These are phyloP conservation scores for Neurospora discreta DNA, from an alignment of 495 filamentous ascomycete species.

Conservation along the genomic window DNA sequence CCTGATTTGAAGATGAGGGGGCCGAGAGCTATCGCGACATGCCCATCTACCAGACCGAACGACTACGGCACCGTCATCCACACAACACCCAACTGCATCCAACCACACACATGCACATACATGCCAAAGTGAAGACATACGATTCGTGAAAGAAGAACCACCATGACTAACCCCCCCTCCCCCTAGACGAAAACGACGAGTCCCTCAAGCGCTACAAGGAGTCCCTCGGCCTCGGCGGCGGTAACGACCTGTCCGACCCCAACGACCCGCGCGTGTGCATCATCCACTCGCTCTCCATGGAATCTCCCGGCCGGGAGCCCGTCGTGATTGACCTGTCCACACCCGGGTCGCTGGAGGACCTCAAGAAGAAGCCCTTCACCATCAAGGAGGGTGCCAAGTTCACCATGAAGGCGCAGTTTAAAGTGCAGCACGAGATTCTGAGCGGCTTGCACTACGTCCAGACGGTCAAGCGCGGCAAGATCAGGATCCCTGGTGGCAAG, in stretches of 20 bases:
- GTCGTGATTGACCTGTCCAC: conserved; percentile 72
- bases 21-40: background rate
- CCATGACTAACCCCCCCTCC: background rate
- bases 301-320: conserved; percentile 64
- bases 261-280: conserved; percentile 74
- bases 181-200: conserved; percentile 62
- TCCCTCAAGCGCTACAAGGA: conserved; percentile 95
- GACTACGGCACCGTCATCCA: background rate
- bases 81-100: background rate
- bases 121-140: background rate
- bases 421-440: conserved; percentile 90
- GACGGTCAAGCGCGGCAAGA: conserved; percentile 74
- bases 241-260: conserved; percentile 52
- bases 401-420: conserved; percentile 84
- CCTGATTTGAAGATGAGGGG: background rate
- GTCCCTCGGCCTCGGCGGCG: conserved; percentile 70
- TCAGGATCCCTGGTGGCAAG: conserved; percentile 63
- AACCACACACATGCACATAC: background rate
- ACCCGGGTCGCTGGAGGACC: conserved; percentile 50
- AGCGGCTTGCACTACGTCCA: conserved; percentile 93
- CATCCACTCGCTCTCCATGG: conserved; percentile 79
- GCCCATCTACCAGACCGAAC: background rate
- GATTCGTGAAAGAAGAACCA: conserved; percentile 1
- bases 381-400: conserved; percentile 93
- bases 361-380: conserved; percentile 83